These are phyloP conservation scores for Apiospora phragmitis DNA, from an alignment of 2,329 filamentous ascomycete species.

Conservation along the genomic window DNA sequence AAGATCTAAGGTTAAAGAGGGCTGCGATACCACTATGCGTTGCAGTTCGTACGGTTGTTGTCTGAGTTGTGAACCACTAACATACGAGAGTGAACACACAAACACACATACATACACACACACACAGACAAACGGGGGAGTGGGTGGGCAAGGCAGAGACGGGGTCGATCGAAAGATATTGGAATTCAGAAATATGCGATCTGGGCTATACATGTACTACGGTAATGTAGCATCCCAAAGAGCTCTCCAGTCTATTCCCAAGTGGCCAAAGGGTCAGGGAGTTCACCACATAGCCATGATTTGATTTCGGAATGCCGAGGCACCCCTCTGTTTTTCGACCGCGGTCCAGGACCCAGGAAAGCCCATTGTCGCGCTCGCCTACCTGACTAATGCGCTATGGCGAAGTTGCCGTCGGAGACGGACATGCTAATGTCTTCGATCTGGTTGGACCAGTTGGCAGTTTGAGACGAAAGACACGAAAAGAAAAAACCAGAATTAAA, in stretches of 20 bases:
- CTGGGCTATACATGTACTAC: neutral
- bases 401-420: neutral
- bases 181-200: neutral
- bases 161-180: conserved; percentile 5
- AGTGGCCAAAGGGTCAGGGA: neutral
- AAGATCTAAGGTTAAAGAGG: neutral
- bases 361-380: neutral
- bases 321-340: conserved; percentile 2
- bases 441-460: conserved; percentile 1
- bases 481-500: neutral
- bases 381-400: neutral
- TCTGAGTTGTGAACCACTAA: neutral
- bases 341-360: neutral
- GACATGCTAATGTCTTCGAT: neutral
- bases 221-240: neutral
- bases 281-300: neutral
- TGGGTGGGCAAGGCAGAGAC: neutral
- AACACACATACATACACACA: neutral
- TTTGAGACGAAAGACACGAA: neutral
- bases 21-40: neutral
- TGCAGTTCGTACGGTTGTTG: neutral
- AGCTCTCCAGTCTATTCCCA: neutral
- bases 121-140: neutral
- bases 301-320: neutral
- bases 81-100: neutral